Evolutionary conservation across 441 rosid species (phyloP).

Genomic region (Capsella rubella): DNA sequence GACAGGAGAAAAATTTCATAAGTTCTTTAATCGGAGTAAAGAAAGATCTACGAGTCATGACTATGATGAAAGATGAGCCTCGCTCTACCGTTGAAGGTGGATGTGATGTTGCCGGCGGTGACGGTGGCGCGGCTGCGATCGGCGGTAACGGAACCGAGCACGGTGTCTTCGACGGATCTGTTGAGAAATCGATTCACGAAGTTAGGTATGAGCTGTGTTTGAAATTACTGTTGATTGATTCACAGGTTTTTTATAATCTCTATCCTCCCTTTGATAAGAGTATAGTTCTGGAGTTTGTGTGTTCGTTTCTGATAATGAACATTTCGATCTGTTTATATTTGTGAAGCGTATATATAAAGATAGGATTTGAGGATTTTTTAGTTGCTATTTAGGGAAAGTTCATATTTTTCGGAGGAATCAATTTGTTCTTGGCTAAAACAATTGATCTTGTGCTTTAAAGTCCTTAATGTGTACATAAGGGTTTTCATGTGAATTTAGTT

Average conservation of each 20-base stretch:
- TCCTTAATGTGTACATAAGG: not conserved
- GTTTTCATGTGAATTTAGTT: constrained; percentile 1
- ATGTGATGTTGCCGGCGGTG: constrained; percentile 17
- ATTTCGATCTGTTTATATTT: not conserved
- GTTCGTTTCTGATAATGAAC: not conserved
- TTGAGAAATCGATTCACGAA: constrained; percentile 35
- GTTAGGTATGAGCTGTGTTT: constrained; percentile 39
- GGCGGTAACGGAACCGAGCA: constrained; percentile 32
- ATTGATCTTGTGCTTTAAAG: not conserved
- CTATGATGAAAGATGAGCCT: constrained; percentile 41
- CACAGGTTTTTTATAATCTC: not conserved
- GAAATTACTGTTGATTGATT: constrained; percentile 32
- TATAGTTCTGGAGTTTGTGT: not conserved
- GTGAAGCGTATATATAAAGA: not conserved
- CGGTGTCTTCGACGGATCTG: constrained; percentile 38
- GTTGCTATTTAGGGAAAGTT: constrained; percentile 35
- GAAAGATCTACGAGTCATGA: constrained; percentile 33
- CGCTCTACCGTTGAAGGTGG: constrained; percentile 28
- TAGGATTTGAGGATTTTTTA: constrained; percentile 6
- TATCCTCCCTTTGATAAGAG: not conserved
- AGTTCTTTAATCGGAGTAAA: not conserved
- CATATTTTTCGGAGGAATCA: not conserved
- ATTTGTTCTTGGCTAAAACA: constrained; percentile 4
- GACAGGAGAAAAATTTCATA: not conserved
- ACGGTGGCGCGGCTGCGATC: constrained; percentile 33